phyloP scores from a whole-genome alignment of 805 yeast species.

The Metschnikowia gelsemii region DNA sequence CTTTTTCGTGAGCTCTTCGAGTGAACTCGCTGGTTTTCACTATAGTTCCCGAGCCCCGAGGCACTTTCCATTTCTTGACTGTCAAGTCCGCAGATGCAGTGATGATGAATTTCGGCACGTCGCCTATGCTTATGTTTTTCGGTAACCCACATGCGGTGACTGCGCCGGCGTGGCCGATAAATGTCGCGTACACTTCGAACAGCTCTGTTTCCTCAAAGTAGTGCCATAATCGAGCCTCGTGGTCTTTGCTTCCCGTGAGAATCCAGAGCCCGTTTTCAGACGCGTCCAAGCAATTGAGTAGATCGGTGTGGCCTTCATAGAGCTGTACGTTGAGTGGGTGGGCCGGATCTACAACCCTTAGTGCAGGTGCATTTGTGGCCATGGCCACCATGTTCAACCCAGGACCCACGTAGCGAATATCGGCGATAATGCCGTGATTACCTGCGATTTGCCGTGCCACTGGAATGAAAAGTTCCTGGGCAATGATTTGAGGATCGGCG shows the following conservation, averaged over 20 bases:
- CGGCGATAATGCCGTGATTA: constrained; percentile 94
- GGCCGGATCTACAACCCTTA: constrained; percentile 70
- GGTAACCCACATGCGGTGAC: constrained; percentile 82
- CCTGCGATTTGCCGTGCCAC: constrained; percentile 69
- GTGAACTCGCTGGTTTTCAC: constrained; percentile 78
- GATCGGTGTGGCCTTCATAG: constrained; percentile 80
- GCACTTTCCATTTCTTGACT: constrained; percentile 80
- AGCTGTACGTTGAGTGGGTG: constrained; percentile 60
- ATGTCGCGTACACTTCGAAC: constrained; percentile 55
- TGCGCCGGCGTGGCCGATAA: constrained; percentile 84
- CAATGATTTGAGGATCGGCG: constrained; percentile 29
- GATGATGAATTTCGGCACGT: constrained; percentile 64
- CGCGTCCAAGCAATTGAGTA: constrained; percentile 76
- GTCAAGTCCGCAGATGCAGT: constrained; percentile 86
- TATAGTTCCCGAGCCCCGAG: constrained; percentile 36
- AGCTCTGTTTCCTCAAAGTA: constrained; percentile 44
- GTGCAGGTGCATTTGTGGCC: constrained; percentile 91
- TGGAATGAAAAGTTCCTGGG: constrained; percentile 31
- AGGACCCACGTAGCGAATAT: constrained; percentile 76
- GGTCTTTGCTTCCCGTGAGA: constrained; percentile 89
- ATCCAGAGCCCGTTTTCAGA: constrained; percentile 84
- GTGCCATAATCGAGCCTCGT: constrained; percentile 80
- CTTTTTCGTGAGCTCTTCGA: constrained; percentile 94
- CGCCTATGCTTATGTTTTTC: constrained; percentile 36
- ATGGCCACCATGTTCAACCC: constrained; percentile 59